Evolutionary conservation across 371 early-diverging fungal species (phyloP).

Genomic region (Syncephalastrum racemosum): DNA sequence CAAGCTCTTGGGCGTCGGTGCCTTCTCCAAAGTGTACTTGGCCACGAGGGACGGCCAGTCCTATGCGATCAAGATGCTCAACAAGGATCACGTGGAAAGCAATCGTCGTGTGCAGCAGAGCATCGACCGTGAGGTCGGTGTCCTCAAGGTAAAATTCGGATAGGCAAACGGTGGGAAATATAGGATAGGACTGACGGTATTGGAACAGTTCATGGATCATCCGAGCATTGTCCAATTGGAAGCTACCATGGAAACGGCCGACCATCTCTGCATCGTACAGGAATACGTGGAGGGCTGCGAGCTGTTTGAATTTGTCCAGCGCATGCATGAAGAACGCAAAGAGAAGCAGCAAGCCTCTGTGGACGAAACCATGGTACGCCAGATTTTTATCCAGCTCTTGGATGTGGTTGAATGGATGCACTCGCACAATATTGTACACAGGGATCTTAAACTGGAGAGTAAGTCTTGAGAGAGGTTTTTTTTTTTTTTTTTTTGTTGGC

Average conservation of each 20-base stretch:
- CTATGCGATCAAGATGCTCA: conserved; percentile 45
- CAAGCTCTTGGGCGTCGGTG: conserved; percentile 42
- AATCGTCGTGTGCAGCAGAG: conserved; percentile 46
- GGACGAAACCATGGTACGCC: conserved; percentile 30
- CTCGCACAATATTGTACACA: conserved; percentile 69
- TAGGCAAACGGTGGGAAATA: not conserved
- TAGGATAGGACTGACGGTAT: not conserved
- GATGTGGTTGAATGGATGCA: conserved; percentile 70
- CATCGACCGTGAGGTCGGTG: conserved; percentile 47
- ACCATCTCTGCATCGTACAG: conserved; percentile 61
- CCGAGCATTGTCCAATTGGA: conserved; percentile 70
- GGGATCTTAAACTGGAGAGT: conserved; percentile 82
- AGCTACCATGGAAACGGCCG: conserved; percentile 70
- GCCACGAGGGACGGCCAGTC: conserved; percentile 18
- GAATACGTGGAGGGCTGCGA: conserved; percentile 70
- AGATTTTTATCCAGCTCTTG: conserved; percentile 53
- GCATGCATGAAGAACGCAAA: conserved; percentile 31
- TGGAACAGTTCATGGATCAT: conserved; percentile 56
- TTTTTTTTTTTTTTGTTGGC: not conserved
- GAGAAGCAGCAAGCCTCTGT: conserved; percentile 4
- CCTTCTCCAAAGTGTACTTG: conserved; percentile 49
- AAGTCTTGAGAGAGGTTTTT: conserved; percentile 24
- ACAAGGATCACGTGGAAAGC: conserved; percentile 33
- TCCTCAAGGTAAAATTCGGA: conserved; percentile 33
- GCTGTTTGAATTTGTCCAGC: conserved; percentile 62